Evolutionary conservation across 768 basidiomycete genomes (phyloP).

Genomic region (Lactarius deliciosus): DNA sequence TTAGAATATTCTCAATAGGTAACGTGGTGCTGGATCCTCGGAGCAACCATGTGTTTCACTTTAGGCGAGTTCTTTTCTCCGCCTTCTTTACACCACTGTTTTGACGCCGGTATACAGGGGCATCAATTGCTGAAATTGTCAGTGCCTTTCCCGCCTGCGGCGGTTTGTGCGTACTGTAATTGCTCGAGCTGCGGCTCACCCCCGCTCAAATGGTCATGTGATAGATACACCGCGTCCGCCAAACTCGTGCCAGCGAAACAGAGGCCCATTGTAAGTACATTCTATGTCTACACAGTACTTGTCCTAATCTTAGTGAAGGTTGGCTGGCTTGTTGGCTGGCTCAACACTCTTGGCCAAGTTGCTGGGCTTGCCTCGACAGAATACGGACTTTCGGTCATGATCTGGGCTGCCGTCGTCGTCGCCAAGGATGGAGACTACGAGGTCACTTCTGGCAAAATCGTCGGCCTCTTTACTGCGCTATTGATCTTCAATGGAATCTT

Average conservation of each 20-base stretch:
- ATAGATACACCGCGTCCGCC: slow-evolving; percentile 79
- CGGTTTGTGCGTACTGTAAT: slow-evolving; percentile 57
- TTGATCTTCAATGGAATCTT: slow-evolving; percentile 76
- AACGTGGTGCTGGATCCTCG: slow-evolving; percentile 75
- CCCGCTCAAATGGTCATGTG: slow-evolving; percentile 1
- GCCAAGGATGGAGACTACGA: slow-evolving; percentile 59
- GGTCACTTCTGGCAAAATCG: slow-evolving; percentile 67
- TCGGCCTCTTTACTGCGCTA: slow-evolving; percentile 74
- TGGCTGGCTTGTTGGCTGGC: slow-evolving; percentile 80
- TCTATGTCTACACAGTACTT: background rate
- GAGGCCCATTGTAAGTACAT: slow-evolving; percentile 54
- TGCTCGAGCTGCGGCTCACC: background rate
- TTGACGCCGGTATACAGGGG: slow-evolving; percentile 34
- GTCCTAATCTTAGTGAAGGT: slow-evolving; percentile 40
- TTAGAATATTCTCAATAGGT: slow-evolving; percentile 38
- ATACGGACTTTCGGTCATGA: slow-evolving; percentile 78
- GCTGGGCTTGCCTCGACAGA: slow-evolving; percentile 86
- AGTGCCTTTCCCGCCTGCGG: slow-evolving; percentile 75
- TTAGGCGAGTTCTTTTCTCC: slow-evolving; percentile 41
- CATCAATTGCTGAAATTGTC: slow-evolving; percentile 75
- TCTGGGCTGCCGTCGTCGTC: slow-evolving; percentile 70
- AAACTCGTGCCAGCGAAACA: slow-evolving; percentile 62
- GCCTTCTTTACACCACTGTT: background rate
- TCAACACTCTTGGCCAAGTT: slow-evolving; percentile 82
- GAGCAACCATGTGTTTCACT: slow-evolving; percentile 70